Evolutionary conservation across 202 grass and related monocot genomes (phyloP).

Genomic region (Bolboschoenoplectus hybrid): DNA sequence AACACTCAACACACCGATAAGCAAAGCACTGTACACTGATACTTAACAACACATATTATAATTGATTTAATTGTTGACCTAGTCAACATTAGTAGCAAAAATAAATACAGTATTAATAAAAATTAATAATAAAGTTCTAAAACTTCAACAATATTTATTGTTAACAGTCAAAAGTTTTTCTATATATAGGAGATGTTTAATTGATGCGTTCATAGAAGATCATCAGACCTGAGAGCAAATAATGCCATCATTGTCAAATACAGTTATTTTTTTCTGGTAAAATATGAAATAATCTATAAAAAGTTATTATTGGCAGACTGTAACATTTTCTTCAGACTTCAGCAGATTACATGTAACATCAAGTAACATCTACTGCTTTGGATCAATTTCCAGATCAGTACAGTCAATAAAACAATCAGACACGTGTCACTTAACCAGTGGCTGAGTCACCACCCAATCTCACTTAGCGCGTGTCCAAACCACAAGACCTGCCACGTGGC

Average conservation of each 20-base stretch:
- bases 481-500: conserved; percentile 47
- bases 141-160: too few relatives aligned
- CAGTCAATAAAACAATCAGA: background rate
- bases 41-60: too few relatives aligned
- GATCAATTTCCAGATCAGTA: conserved; percentile 13
- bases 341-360: background rate
- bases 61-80: too few relatives aligned
- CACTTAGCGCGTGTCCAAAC: conserved; percentile 1
- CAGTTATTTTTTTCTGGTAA: background rate
- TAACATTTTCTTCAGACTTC: background rate
- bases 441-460: conserved; percentile 44
- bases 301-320: background rate
- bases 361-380: background rate
- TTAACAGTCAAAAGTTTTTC: too few relatives aligned
- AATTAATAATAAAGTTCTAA: too few relatives aligned
- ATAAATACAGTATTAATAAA: too few relatives aligned
- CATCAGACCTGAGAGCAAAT: background rate
- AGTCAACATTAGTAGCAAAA: too few relatives aligned
- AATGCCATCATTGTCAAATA: background rate
- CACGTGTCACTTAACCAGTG: conserved; percentile 45
- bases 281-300: background rate
- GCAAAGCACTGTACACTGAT: too few relatives aligned
- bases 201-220: too few relatives aligned
- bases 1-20: too few relatives aligned
- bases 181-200: too few relatives aligned